phyloP scores from a whole-genome alignment of 345 rosid genomes.

The Dipteronia sinensis region DNA sequence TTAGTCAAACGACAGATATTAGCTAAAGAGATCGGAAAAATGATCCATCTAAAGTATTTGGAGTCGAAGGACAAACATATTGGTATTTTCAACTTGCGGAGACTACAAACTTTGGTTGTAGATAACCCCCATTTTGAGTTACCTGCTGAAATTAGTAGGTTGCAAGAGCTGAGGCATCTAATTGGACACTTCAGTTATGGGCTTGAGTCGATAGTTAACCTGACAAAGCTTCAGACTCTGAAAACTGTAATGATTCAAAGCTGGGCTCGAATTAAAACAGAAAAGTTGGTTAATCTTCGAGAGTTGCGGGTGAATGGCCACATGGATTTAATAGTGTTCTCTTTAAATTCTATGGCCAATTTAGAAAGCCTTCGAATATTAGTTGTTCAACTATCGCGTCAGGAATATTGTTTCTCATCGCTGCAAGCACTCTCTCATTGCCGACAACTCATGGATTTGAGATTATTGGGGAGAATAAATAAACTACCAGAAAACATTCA shows the following conservation, averaged over 20 bases:
- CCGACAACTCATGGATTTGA: neutral
- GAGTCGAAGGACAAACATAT: neutral
- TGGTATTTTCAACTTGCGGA: neutral
- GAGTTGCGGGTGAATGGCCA: neutral
- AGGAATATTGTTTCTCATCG: neutral
- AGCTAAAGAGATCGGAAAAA: constrained; percentile 17
- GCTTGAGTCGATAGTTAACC: constrained; percentile 17
- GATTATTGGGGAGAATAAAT: neutral
- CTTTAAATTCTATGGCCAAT: neutral
- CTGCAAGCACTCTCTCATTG: neutral
- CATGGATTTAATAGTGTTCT: neutral
- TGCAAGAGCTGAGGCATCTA: neutral
- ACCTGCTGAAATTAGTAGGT: no score
- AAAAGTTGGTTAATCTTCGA: constrained; percentile 1
- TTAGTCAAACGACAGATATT: no score
- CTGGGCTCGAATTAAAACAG: neutral
- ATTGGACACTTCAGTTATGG: neutral
- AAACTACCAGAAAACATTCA: neutral
- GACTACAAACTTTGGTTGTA: neutral
- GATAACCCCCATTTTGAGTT: no score
- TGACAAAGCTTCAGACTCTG: neutral
- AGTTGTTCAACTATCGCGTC: neutral
- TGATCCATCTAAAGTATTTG: constrained; percentile 28
- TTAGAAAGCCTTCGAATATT: neutral
- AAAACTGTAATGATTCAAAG: neutral